phyloP scores from a whole-genome alignment of 345 rosid genomes.

The Salix suchowensis region DNA sequence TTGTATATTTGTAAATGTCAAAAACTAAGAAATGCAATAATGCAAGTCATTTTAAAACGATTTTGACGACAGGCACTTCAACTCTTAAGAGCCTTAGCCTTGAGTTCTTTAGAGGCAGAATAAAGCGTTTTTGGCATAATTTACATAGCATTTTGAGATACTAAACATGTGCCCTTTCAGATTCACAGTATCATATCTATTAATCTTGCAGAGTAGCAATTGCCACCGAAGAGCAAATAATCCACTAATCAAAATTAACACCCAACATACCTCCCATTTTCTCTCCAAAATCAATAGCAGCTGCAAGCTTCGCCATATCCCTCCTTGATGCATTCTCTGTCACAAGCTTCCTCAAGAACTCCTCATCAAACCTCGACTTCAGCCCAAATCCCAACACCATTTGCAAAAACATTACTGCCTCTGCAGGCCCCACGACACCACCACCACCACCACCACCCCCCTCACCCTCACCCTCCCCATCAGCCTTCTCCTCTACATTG shows the following conservation, averaged over 20 bases:
- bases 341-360: constrained; percentile 45
- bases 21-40: too few relatives aligned
- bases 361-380: constrained; percentile 39
- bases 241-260: not conserved
- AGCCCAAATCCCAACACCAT: constrained; percentile 47
- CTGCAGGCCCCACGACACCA: constrained; percentile 41
- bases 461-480: not conserved
- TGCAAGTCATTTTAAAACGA: too few relatives aligned
- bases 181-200: not conserved
- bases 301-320: constrained; percentile 53
- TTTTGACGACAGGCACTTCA: too few relatives aligned
- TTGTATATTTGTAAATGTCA: too few relatives aligned
- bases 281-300: constrained; percentile 35
- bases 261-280: constrained; percentile 39
- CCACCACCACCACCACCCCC: constrained; percentile 8
- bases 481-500: not conserved
- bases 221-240: not conserved
- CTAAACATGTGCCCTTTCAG: not conserved
- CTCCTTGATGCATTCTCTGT: constrained; percentile 44
- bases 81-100: too few relatives aligned
- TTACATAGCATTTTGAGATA: too few relatives aligned
- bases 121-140: too few relatives aligned
- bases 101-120: too few relatives aligned
- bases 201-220: not conserved
- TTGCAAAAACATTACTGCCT: constrained; percentile 55